Conservation (phyloP, 192 early-diverging fungal species). For the Coemansia sp. region DNA sequence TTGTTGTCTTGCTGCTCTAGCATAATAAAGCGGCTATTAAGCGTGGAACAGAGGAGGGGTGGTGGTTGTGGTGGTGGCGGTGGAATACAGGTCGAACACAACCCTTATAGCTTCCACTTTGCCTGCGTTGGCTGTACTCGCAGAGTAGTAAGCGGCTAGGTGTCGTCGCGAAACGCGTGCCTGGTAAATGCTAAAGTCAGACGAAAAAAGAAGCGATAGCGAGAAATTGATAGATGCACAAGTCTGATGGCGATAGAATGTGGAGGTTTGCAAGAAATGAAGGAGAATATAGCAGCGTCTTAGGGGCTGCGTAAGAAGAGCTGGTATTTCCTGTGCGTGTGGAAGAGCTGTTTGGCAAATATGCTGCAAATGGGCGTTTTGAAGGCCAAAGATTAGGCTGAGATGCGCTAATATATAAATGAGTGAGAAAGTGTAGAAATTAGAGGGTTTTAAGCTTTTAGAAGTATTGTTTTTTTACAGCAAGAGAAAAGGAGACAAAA, state of each 20-base stretch:
- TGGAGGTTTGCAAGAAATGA: background rate
- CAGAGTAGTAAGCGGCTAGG: background rate
- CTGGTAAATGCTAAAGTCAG: background rate
- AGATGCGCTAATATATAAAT: background rate
- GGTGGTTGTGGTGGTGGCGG: background rate
- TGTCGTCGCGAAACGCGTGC: background rate
- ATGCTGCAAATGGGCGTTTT: background rate
- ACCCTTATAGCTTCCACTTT: background rate
- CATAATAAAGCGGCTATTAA: slow-evolving; percentile 17
- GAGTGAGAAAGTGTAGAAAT: background rate
- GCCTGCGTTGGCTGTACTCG: background rate
- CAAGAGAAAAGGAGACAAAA: slow-evolving; percentile 2
- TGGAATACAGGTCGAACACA: slow-evolving; percentile 2
- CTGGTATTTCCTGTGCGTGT: background rate
- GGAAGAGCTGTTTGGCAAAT: background rate
- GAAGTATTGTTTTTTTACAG: background rate
- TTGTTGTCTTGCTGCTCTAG: slow-evolving; percentile 42
- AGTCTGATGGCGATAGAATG: background rate
- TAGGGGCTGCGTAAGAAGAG: background rate
- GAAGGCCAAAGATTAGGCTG: background rate
- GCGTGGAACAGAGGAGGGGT: background rate
- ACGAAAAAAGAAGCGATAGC: background rate
- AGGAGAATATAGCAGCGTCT: background rate
- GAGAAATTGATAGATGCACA: background rate
- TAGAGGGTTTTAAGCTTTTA: background rate